Base-by-base conservation (phyloP, 2,329 filamentous ascomycete species). In the Chaetomiaceae sp. region DNA sequence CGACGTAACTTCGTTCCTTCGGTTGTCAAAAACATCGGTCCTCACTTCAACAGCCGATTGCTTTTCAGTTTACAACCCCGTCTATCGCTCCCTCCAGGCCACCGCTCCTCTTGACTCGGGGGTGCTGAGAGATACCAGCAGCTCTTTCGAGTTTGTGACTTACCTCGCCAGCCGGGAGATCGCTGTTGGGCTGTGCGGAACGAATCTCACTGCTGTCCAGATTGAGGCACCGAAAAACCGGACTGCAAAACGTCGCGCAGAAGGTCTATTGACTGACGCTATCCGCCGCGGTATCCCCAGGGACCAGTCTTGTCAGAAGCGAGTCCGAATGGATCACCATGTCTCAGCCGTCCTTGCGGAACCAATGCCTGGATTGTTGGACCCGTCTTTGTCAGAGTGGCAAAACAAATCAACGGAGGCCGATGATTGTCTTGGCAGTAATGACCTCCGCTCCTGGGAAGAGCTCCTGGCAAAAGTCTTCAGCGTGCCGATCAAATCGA, bases 221-320 rank as follows among this genome's bases (percentile, higher is more conserved):
- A 71, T 86, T n/a, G 81, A 86, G 62, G 77, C 79, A 2, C 82
- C 81, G 1, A 77, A 76, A 61, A 72, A 70, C 41, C 74, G 79
- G n/a, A 73, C 74, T 54, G 78, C 75, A 57, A 78, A 80, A 67
- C 74, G 78, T 33, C 78, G 78, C 34, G 71, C 74, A 1, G 77
- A 81, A 47, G 84, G 85, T 8, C 73, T 88, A 7, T 71, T 91
- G 23, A 85, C 88, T 30, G 86, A 91, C 64, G 86, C 87, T 0
- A 81, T 91, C 49, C 85, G 86, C 1, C 84, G 84, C 55, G 86
- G 85, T 2, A 71, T 80, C 5, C 62, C 74, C 1, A 67, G 69
- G 10, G 62, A 71, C 4, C 71, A 73, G 58, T 60, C 71, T 16
- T 48, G 64, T 5, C 71, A 73, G 56, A 69, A 64, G 42, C 54